Conservation (phyloP, 257 asterid genomes). For the Solanum lycopersicoides region DNA sequence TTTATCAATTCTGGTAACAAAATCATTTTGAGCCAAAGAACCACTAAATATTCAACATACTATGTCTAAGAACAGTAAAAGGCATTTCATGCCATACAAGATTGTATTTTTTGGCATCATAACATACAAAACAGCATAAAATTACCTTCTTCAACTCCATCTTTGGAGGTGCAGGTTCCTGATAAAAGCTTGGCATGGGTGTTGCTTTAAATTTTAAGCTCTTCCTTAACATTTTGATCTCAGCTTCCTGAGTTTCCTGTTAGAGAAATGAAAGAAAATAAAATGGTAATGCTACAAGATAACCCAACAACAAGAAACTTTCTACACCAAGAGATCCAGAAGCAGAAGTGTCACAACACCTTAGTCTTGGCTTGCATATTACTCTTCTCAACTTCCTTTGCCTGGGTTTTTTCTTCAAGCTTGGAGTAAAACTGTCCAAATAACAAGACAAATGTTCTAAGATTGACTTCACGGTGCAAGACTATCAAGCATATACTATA, state of each 20-base stretch:
- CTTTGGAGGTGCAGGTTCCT: constrained; percentile 92
- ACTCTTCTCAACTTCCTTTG: constrained; percentile 77
- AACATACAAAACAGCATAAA: not conserved
- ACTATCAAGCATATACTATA: not conserved
- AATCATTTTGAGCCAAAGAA: not conserved
- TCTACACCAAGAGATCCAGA: not conserved
- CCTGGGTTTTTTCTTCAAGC: constrained; percentile 91
- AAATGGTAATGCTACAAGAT: not conserved
- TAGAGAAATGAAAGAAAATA: constrained; percentile 5
- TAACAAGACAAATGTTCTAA: constrained; percentile 1
- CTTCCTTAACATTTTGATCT: constrained; percentile 74
- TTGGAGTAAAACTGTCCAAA: constrained; percentile 67
- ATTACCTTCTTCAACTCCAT: constrained; percentile 83
- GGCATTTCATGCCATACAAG: not conserved
- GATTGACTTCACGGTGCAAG: not conserved
- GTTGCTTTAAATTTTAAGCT: constrained; percentile 85
- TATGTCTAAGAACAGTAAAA: not conserved
- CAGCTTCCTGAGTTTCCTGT: constrained; percentile 90
- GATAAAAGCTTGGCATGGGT: constrained; percentile 98
- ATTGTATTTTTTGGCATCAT: not conserved
- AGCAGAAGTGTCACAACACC: constrained; percentile 25
- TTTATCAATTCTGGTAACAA: not conserved
- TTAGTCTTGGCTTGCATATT: constrained; percentile 65
- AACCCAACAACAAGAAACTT: not conserved
- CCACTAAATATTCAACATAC: not conserved